phyloP scores from a whole-genome alignment of 2,329 filamentous ascomycete genomes.

The Verticillium klebahnii region DNA sequence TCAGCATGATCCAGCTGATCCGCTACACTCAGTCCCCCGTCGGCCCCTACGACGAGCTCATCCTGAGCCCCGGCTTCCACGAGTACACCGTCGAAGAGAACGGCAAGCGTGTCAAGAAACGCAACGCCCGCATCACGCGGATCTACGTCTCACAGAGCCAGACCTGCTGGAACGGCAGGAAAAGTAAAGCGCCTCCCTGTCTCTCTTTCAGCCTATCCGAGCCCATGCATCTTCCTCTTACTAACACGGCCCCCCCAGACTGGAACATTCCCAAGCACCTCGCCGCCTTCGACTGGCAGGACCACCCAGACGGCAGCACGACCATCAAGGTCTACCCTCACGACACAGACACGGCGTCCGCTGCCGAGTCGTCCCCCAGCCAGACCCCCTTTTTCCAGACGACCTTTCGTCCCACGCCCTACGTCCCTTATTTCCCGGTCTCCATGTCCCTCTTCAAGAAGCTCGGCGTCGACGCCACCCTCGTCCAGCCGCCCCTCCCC shows the following conservation, averaged over 20 bases:
- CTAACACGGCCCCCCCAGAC: conserved; percentile 24
- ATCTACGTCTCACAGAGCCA: conserved; percentile 50
- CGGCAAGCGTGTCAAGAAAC: conserved; percentile 24
- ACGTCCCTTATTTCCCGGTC: conserved; percentile 38
- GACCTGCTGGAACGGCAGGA: conserved; percentile 48
- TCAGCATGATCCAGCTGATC: conserved; percentile 45
- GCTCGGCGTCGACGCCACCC: conserved; percentile 34
- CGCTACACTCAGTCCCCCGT: conserved; percentile 46
- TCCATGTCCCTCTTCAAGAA: conserved; percentile 30
- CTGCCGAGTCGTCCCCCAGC: conserved; percentile 25
- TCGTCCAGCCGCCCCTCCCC: conserved; percentile 47
- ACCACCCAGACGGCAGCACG: conserved; percentile 27
- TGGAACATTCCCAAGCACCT: conserved; percentile 55
- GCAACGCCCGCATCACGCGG: conserved; percentile 40
- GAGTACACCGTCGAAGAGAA: conserved; percentile 31
- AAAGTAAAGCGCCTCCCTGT: conserved; percentile 27
- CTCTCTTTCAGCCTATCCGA: neutral
- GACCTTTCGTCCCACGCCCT: conserved; percentile 35
- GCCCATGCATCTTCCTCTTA: neutral
- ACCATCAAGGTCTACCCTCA: conserved; percentile 40
- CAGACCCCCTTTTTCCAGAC: conserved; percentile 39
- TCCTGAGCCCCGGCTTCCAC: conserved; percentile 42
- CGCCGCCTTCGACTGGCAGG: conserved; percentile 43
- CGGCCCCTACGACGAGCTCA: conserved; percentile 49
- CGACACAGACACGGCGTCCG: conserved; percentile 24